A percentile compares a stretch with the other conserved stretches of the same genome.
Conservation (phyloP, 768 basidiomycete genomes). For the Termitomyces heimii region DNA sequence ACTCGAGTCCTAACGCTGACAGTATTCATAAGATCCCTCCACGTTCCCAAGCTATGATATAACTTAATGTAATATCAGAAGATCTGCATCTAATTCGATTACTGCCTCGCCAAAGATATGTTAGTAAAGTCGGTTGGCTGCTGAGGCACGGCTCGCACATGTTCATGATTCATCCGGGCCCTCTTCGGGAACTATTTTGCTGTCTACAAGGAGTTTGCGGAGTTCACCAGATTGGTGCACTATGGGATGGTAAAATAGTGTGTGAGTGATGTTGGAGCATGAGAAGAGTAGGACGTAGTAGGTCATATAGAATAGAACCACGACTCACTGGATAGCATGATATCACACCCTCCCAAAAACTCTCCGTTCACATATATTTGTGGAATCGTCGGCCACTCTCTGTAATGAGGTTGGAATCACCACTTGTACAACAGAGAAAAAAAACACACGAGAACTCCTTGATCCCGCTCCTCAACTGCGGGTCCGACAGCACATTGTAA, state of each 20-base stretch:
- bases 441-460: slow-evolving; percentile 92
- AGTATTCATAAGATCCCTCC: background rate
- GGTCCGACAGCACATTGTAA: slow-evolving; percentile 86
- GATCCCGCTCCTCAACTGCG: slow-evolving; percentile 76
- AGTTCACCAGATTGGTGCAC: slow-evolving; percentile 98
- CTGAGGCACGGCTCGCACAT: background rate
- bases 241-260: slow-evolving; percentile 21
- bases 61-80: background rate
- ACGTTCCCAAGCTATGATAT: background rate
- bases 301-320: slow-evolving; percentile 7
- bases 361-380: slow-evolving; percentile 94
- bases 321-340: slow-evolving; percentile 79
- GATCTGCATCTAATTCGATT: background rate
- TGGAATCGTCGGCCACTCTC: slow-evolving; percentile 97
- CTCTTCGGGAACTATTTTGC: slow-evolving; percentile 58
- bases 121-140: background rate
- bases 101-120: background rate
- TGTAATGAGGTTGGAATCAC: slow-evolving; percentile 22
- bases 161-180: slow-evolving; percentile 1
- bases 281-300: background rate
- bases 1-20: background rate
- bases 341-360: slow-evolving; percentile 97
- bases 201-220: slow-evolving; percentile 70
- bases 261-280: background rate
- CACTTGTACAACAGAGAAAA: background rate